Conservation (phyloP, 2,329 filamentous ascomycete genomes). For the Ramichloridium luteum region DNA sequence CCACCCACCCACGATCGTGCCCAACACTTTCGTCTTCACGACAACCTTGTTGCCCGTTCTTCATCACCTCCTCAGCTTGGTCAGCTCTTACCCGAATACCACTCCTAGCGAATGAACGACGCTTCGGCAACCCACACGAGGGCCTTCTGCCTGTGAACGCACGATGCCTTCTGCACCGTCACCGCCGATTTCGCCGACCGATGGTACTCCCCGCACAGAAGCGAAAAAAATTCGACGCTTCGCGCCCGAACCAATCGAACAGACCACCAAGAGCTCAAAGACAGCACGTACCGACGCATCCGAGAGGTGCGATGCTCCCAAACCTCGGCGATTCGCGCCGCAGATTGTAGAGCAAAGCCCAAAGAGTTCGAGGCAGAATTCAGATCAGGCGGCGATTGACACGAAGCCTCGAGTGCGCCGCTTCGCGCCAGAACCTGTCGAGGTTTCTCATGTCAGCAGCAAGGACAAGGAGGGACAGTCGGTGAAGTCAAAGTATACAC, state of each 20-base stretch:
- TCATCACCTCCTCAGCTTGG: too few relatives aligned
- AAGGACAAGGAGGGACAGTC: slow-evolving; percentile 12
- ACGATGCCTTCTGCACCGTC: too few relatives aligned
- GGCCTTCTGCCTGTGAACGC: too few relatives aligned
- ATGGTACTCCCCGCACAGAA: too few relatives aligned
- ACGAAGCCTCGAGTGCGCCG: slow-evolving; percentile 12
- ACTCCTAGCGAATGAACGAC: too few relatives aligned
- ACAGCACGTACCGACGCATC: slow-evolving; percentile 22
- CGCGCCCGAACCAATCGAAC: slow-evolving; percentile 59
- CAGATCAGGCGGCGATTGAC: slow-evolving; percentile 10
- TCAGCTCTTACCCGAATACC: too few relatives aligned
- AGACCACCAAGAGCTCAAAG: slow-evolving; percentile 45
- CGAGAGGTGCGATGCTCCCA: slow-evolving; percentile 15
- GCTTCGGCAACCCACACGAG: too few relatives aligned
- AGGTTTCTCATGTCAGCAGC: slow-evolving; percentile 25
- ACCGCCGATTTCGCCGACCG: too few relatives aligned
- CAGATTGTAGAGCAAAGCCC: slow-evolving; percentile 29
- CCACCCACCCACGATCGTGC: too few relatives aligned
- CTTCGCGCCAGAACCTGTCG: slow-evolving; percentile 27
- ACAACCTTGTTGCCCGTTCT: too few relatives aligned
- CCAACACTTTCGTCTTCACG: too few relatives aligned
- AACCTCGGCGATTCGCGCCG: slow-evolving; percentile 19
- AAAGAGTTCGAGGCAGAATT: slow-evolving; percentile 19
- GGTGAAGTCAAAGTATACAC: slow-evolving; percentile 16
- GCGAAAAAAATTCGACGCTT: slow-evolving; percentile 39